phyloP scores from a whole-genome alignment of 305 asterid genomes.

The Solanum hybrid region DNA sequence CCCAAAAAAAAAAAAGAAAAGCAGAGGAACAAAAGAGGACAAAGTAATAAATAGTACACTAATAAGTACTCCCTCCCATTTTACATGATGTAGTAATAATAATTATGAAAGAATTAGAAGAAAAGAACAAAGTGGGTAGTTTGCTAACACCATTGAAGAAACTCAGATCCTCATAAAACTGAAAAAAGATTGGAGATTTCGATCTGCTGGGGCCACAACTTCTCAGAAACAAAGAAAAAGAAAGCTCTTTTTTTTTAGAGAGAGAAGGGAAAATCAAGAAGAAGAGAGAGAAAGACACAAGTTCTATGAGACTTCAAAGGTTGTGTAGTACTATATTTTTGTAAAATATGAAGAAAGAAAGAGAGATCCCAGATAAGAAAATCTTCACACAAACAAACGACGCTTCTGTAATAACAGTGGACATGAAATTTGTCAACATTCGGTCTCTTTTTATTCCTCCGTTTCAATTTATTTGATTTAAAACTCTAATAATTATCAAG shows the following conservation, averaged over 20 bases:
- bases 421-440: conserved; percentile 88
- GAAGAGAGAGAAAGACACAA: conserved; percentile 21
- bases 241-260: not conserved
- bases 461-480: not conserved
- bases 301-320: not conserved
- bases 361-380: conserved; percentile 80
- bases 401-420: conserved; percentile 65
- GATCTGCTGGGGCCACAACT: conserved; percentile 62
- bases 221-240: not conserved
- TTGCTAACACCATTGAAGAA: conserved; percentile 49
- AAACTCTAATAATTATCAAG: not conserved
- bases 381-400: conserved; percentile 69
- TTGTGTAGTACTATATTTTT: not conserved
- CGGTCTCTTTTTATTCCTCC: conserved; percentile 52
- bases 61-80: not conserved
- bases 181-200: conserved; percentile 52
- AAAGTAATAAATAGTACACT: not conserved
- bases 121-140: conserved; percentile 26
- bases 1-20: not conserved
- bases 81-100: not conserved
- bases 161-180: conserved; percentile 65
- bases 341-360: not conserved
- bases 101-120: conserved; percentile 20
- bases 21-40: not conserved
- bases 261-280: conserved; percentile 10